These are phyloP conservation scores for Phyllosticta capitalensis DNA, from an alignment of 2,329 filamentous ascomycete species.

Conservation along the genomic window DNA sequence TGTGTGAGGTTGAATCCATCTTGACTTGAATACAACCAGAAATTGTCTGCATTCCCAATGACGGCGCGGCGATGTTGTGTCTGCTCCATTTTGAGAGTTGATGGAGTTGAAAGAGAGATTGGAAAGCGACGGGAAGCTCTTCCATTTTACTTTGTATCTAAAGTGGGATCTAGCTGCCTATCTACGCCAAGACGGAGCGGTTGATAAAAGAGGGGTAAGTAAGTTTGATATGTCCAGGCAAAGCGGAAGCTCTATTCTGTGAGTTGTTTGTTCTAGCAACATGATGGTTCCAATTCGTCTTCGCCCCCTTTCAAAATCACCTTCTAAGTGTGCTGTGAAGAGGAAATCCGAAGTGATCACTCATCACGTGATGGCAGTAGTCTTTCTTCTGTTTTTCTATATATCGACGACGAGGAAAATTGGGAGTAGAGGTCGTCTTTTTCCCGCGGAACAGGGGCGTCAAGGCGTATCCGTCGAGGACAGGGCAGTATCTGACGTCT, in stretches of 20 bases:
- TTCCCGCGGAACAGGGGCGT: not conserved
- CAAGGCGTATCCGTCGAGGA: not conserved
- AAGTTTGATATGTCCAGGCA: not conserved
- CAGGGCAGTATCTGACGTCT: not conserved
- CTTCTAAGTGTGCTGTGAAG: too few relatives aligned
- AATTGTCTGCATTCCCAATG: constrained; percentile 33
- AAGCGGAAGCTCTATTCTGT: too few relatives aligned
- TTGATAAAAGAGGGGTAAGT: not conserved
- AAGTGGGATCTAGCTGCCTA: not conserved
- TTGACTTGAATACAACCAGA: constrained; percentile 37
- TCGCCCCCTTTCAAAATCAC: too few relatives aligned
- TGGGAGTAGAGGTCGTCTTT: too few relatives aligned
- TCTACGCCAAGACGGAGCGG: not conserved
- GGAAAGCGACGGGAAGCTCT: too few relatives aligned
- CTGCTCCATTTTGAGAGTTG: not conserved
- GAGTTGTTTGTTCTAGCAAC: too few relatives aligned
- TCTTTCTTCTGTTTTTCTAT: too few relatives aligned
- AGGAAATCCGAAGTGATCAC: too few relatives aligned
- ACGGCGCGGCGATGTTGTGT: constrained; percentile 23
- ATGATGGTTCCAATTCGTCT: too few relatives aligned
- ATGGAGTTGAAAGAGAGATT: not conserved
- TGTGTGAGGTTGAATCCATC: constrained; percentile 40
- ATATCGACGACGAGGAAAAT: too few relatives aligned
- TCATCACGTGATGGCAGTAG: not conserved
- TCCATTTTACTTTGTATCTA: not conserved